Evolutionary conservation across 108 stramenopile genomes (phyloP), one percentile per base, ranked within the genome.

Genomic region (Chaetoceros muelleri): DNA sequence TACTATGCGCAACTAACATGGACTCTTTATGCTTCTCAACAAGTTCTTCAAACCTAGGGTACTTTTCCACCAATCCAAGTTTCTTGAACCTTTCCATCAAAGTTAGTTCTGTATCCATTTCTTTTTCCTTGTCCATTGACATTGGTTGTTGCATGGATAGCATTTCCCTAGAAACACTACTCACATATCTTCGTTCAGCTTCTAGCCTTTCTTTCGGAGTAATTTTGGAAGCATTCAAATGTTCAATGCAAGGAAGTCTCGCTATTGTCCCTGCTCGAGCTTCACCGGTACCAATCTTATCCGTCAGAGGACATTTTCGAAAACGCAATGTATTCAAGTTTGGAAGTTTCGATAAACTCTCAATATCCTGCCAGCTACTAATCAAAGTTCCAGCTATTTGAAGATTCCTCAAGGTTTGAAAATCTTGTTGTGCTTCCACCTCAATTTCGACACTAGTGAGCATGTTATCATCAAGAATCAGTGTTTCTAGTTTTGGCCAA

Each of bases 161-260:
- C 53, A 78, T 52, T 55, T 84, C 82, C 54, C 70, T 60, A 1
- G 72, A 71, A n/a, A 84, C 71, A 44, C 57, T 52, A 52, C 78
- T 80, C 53, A 83, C 76, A 70, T 90, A 94, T 29, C 81, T 67
- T 44, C 82, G 72, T 57, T 90, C 93, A 24, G 93, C 85, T 44
- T 90, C 88, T 21, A 49, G n/a, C 23, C 88, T 69, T 65, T 94
- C 89, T 30, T 75, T 56, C 18, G 59, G 46, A 0, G 83, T 56
- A 44, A 94, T 70, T 44, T 70, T 56, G 0, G 80, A 84, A 24
- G 73, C 84, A 72, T 94, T 94, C 66, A 94, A 66, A 24, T 58
- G 69, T 2, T 72, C 62, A 46, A 90, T 53, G 18, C 40, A 47
- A 0, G 84, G 72, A 66, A 87, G 67, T 27, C 87, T 76, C 34